phyloP scores from a whole-genome alignment of 768 basidiomycete genomes.

The Lactarius tabidus region DNA sequence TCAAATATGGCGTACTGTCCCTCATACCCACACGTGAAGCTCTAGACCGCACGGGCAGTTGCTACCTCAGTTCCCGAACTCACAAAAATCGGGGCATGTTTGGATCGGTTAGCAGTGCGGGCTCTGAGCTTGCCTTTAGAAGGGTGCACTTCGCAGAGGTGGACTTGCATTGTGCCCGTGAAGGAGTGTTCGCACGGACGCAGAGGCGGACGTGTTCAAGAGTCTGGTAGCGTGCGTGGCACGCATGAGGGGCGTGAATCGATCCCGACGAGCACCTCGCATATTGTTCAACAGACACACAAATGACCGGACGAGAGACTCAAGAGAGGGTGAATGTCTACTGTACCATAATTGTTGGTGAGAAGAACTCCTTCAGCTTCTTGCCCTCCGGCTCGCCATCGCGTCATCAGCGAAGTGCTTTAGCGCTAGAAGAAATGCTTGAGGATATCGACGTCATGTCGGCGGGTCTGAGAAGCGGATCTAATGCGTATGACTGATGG shows the following conservation, averaged over 20 bases:
- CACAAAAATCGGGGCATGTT: background rate
- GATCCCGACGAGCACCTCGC: slow-evolving; percentile 86
- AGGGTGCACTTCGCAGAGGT: slow-evolving; percentile 62
- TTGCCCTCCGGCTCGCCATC: slow-evolving; percentile 73
- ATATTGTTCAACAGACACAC: slow-evolving; percentile 45
- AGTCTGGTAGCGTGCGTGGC: slow-evolving; percentile 77
- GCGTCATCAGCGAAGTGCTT: slow-evolving; percentile 69
- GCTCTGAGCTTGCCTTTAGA: slow-evolving; percentile 79
- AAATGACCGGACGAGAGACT: too few relatives aligned
- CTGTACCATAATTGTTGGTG: slow-evolving; percentile 66
- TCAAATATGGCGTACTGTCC: too few relatives aligned
- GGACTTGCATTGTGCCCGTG: slow-evolving; percentile 71
- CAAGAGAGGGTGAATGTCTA: slow-evolving; percentile 32
- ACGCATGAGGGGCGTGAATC: slow-evolving; percentile 48
- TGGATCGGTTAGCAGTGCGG: slow-evolving; percentile 33
- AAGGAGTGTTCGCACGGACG: slow-evolving; percentile 91
- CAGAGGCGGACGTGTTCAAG: slow-evolving; percentile 81
- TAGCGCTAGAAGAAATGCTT: slow-evolving; percentile 85
- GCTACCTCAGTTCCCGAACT: background rate
- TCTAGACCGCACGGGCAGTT: background rate
- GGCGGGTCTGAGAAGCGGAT: slow-evolving; percentile 42
- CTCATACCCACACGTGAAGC: background rate
- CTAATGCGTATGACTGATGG: slow-evolving; percentile 48
- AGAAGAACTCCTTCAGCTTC: slow-evolving; percentile 78
- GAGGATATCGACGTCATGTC: slow-evolving; percentile 62